Evolutionary conservation across 768 basidiomycete genomes (phyloP).

Genomic region (Arthromyces matolae): DNA sequence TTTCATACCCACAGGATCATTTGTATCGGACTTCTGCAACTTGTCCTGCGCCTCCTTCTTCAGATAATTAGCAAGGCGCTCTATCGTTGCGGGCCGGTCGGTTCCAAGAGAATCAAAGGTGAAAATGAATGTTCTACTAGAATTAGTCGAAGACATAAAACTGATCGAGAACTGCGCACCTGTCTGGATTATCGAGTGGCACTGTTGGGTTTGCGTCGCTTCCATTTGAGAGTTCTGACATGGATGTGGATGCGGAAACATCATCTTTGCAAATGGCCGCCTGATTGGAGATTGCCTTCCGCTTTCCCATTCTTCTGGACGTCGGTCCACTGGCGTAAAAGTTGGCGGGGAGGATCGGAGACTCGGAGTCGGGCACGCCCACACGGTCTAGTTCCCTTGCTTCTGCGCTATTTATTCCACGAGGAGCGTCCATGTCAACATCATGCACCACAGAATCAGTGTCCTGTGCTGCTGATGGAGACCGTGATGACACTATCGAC

Average conservation of each 20-base stretch:
- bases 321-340: slow-evolving; percentile 16
- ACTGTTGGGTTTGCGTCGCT: too few relatives aligned
- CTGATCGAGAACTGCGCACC: too few relatives aligned
- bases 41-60: slow-evolving; percentile 77
- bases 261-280: not conserved
- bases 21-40: slow-evolving; percentile 34
- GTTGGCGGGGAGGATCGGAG: slow-evolving; percentile 2
- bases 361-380: too few relatives aligned
- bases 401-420: too few relatives aligned
- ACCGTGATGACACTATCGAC: slow-evolving; percentile 7
- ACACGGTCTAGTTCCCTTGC: too few relatives aligned
- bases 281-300: slow-evolving; percentile 14
- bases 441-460: not conserved
- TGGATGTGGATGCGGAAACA: too few relatives aligned
- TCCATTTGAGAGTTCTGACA: too few relatives aligned
- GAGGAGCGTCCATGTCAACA: slow-evolving; percentile 13
- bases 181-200: too few relatives aligned
- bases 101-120: slow-evolving; percentile 86
- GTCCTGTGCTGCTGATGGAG: too few relatives aligned
- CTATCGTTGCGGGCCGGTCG: slow-evolving; percentile 63
- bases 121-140: slow-evolving; percentile 70
- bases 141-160: slow-evolving; percentile 6
- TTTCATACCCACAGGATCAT: slow-evolving; percentile 42
- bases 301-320: slow-evolving; percentile 17
- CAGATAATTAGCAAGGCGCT: slow-evolving; percentile 64